Percentiles rank a stretch among this genome's conserved stretches.
Evolutionary conservation across 2,329 filamentous ascomycete genomes (phyloP).

Genomic region (Taxawa tesnikishii): DNA sequence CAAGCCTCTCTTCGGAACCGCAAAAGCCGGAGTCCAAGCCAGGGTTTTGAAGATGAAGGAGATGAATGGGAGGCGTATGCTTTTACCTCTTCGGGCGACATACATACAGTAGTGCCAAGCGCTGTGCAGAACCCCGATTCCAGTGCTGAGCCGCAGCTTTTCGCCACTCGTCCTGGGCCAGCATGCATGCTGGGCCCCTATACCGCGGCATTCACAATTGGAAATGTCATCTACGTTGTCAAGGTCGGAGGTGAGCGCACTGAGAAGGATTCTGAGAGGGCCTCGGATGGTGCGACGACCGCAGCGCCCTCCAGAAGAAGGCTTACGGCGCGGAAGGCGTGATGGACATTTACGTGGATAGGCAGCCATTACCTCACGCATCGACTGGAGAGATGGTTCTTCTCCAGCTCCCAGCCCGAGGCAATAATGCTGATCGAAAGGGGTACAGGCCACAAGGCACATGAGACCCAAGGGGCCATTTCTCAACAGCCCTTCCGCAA

Average conservation of each 20-base stretch:
- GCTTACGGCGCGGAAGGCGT: conserved; percentile 4
- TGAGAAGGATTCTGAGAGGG: conserved; percentile 3
- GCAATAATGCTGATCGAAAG: too few species aligned
- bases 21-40: conserved; percentile 2
- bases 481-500: too few species aligned
- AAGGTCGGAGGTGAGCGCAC: conserved; percentile 3
- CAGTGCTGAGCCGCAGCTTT: conserved; percentile 4
- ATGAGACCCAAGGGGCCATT: too few species aligned
- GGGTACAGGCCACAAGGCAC: too few species aligned
- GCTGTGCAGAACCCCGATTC: conserved; percentile 2
- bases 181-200: conserved; percentile 3
- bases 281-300: conserved; percentile 3
- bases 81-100: conserved; percentile 4
- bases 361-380: too few species aligned
- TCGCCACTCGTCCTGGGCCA: conserved; percentile 5
- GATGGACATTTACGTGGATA: too few species aligned
- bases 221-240: conserved; percentile 5
- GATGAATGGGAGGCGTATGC: conserved; percentile 43
- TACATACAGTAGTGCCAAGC: conserved; percentile 1
- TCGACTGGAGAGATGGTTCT: too few species aligned
- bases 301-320: conserved; percentile 3
- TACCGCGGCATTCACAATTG: conserved; percentile 4
- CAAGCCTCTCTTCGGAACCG: conserved; percentile 6
- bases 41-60: conserved; percentile 3
- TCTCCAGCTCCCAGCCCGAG: too few species aligned